Percentiles rank a stretch among this genome's conserved stretches.
These are phyloP conservation scores for Lentinula lateritia DNA, from an alignment of 768 basidiomycete species.

Conservation along the genomic window DNA sequence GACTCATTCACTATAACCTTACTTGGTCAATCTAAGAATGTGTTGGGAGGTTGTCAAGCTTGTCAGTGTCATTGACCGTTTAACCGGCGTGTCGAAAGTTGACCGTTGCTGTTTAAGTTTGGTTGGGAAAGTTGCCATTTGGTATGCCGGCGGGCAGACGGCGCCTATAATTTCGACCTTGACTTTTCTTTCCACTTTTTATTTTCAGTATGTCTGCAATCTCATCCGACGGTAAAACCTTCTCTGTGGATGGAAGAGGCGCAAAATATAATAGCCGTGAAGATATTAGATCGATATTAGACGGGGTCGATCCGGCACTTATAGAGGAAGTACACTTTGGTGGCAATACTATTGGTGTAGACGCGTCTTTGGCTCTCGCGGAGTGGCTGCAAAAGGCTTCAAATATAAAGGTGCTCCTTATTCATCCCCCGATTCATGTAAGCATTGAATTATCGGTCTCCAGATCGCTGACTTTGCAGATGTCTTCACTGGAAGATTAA, in stretches of 20 bases:
- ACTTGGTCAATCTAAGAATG: no score
- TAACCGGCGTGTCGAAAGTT: no score
- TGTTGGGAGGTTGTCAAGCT: no score
- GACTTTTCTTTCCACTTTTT: neutral
- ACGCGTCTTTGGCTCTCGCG: conserved; percentile 80
- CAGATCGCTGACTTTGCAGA: conserved; percentile 95
- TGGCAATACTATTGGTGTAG: conserved; percentile 91
- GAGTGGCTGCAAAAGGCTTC: conserved; percentile 68
- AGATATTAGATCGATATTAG: conserved; percentile 72
- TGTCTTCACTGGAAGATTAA: conserved; percentile 96
- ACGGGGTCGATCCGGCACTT: conserved; percentile 52
- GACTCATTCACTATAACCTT: no score
- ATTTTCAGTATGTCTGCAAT: neutral
- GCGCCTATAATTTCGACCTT: neutral
- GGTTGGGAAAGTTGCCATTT: no score
- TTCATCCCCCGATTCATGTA: neutral
- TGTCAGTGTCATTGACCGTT: no score
- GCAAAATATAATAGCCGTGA: conserved; percentile 75
- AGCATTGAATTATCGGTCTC: neutral
- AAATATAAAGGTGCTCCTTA: conserved; percentile 58
- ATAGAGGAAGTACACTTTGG: conserved; percentile 90
- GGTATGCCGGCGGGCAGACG: no score
- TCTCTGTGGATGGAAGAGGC: conserved; percentile 54
- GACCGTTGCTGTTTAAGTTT: no score
- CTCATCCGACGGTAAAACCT: conserved; percentile 13